These are phyloP conservation scores for Tricholoma terreum DNA, from an alignment of 768 basidiomycete genomes.

Conservation along the genomic window DNA sequence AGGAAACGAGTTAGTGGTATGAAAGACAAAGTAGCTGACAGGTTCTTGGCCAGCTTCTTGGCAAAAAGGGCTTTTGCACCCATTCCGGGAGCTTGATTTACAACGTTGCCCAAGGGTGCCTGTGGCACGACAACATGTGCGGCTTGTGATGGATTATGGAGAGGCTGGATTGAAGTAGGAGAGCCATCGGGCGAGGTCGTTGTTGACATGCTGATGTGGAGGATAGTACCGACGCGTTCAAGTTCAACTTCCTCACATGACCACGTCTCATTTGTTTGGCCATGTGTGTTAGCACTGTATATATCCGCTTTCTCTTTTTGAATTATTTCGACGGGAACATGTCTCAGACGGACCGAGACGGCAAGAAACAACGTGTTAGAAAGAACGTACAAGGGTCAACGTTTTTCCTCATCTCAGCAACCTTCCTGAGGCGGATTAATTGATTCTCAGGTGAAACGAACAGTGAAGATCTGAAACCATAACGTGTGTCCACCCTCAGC, in stretches of 20 bases:
- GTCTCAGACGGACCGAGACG: background rate
- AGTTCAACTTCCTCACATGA: too few species aligned
- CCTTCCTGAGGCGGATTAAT: too few species aligned
- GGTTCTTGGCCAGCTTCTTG: slow-evolving; percentile 88
- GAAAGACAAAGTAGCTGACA: slow-evolving; percentile 48
- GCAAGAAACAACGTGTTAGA: background rate
- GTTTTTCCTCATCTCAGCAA: too few species aligned
- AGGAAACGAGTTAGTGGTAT: background rate
- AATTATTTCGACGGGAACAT: background rate
- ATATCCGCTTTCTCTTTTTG: too few species aligned
- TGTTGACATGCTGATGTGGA: slow-evolving; percentile 47
- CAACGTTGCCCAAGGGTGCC: slow-evolving; percentile 71
- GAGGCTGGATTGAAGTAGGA: slow-evolving; percentile 64
- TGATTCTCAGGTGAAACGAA: background rate
- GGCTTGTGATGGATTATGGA: slow-evolving; percentile 82
- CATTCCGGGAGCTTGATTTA: slow-evolving; percentile 62
- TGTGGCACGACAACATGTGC: slow-evolving; percentile 77
- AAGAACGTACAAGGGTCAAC: background rate
- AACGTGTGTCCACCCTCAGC: background rate
- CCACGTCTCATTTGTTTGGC: too few species aligned
- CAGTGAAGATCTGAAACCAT: background rate
- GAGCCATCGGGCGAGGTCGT: slow-evolving; percentile 69
- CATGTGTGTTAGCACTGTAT: too few species aligned
- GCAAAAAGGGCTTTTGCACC: slow-evolving; percentile 90
- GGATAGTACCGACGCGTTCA: background rate